Percentiles rank a stretch among this genome's conserved stretches.
Conservation (phyloP, 164 flowering plant species). For the Tinospora cordifolia region DNA sequence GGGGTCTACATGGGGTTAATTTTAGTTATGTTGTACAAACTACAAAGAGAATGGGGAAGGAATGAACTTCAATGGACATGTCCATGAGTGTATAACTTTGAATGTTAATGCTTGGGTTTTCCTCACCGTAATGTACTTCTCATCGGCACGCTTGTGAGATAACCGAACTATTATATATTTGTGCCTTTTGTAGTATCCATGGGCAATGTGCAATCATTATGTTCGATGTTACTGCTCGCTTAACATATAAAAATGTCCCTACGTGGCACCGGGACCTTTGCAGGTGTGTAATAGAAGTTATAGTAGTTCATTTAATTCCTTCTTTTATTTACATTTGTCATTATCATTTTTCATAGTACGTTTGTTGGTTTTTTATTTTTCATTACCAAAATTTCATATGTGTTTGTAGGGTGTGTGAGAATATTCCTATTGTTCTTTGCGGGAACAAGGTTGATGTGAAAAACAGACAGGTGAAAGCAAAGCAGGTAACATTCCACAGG, state of each 20-base stretch:
- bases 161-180: not conserved
- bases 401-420: slow-evolving; percentile 46
- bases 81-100: no score
- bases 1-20: no score
- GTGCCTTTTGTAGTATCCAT: slow-evolving; percentile 45
- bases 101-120: no score
- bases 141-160: no score
- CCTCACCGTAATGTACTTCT: no score
- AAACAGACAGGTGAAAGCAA: slow-evolving; percentile 64
- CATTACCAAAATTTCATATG: not conserved
- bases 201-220: slow-evolving; percentile 71
- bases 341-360: not conserved
- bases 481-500: slow-evolving; percentile 66
- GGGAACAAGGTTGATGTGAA: slow-evolving; percentile 74
- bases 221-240: slow-evolving; percentile 61
- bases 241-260: slow-evolving; percentile 67
- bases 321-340: not conserved
- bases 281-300: slow-evolving; percentile 24
- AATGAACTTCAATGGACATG: no score
- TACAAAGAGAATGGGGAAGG: no score
- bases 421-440: slow-evolving; percentile 60
- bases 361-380: not conserved
- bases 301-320: not conserved
- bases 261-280: slow-evolving; percentile 73
- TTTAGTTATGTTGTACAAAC: no score